Base-by-base conservation (phyloP, 176 grass and related monocot species). In the Zizania latifolia region DNA sequence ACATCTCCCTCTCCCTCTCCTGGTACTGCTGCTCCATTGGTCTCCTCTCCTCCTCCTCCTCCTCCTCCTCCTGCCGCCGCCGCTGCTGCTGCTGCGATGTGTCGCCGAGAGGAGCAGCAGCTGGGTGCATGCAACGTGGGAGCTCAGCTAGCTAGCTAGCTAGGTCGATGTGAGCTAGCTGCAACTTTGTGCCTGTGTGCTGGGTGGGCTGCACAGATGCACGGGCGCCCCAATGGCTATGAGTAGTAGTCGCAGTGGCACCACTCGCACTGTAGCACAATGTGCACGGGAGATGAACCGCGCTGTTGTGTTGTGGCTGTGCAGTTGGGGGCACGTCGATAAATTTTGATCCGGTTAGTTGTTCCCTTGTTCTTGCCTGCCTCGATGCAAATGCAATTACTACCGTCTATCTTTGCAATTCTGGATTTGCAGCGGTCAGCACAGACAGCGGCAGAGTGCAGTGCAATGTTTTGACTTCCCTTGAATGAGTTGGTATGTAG, bases 1-100 rank as follows among this genome's bases (percentile, higher is more conserved):
- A 86, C 76, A 90, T 81, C 68, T 87, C 92, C 73, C 83, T 23
- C 61, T 68, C 58, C 68, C 79, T 73, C 73, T 87, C 82, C 79
- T 80, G 79, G 4, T 89, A 78, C 61, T 82, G 76, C 80, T 87
- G 68, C 69, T 84, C 70, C 86, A 80, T 84, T 21, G 43, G 19
- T 43, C 36, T 54, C 62, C 19, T 28, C 23, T 45, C 62, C 75
- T 64, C 34, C 17, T 51, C 19, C 4, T 5, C 34, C 3, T 29
- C 33, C 71, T 65, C 79, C 57, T 31, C 57, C 4, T 37, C n/a
- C n/a, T n/a, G n/a, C n/a, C n/a, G n/a, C n/a, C n/a, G n/a, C n/a
- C n/a, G n/a, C n/a, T 29, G 70, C 64, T 10, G 40, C 40, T 14
- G 40, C 40, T 43, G 12, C 1, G 40, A 45, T 53, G 48, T 51